Conservation (phyloP, 306 rosid species). For the Prunus mongolica region DNA sequence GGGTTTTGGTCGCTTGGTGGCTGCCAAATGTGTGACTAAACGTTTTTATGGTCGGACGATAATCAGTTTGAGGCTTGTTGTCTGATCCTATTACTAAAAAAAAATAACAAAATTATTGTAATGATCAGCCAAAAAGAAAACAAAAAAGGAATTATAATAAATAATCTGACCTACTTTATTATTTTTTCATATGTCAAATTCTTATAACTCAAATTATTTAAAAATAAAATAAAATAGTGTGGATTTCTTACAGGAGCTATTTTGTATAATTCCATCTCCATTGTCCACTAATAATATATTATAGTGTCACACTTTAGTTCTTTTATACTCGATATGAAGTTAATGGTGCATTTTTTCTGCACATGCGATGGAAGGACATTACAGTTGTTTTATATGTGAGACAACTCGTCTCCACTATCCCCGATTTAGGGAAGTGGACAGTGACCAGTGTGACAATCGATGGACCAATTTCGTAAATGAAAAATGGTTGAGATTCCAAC, state of each 20-base stretch:
- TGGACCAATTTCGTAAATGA: too few species aligned
- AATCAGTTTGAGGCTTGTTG: neutral
- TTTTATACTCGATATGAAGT: neutral
- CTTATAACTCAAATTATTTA: too few species aligned
- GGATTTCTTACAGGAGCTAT: neutral
- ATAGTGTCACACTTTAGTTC: neutral
- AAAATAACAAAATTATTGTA: neutral
- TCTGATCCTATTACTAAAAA: neutral
- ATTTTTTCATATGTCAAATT: too few species aligned
- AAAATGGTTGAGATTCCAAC: too few species aligned
- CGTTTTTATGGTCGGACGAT: neutral
- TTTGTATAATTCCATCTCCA: neutral
- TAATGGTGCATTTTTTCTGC: neutral
- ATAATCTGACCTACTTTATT: neutral
- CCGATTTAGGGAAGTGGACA: neutral
- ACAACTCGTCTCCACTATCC: neutral
- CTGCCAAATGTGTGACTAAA: neutral
- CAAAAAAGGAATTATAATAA: too few species aligned
- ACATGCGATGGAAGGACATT: neutral
- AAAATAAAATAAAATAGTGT: too few species aligned
- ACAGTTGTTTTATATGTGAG: neutral
- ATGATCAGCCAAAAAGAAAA: neutral
- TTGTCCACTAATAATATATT: neutral
- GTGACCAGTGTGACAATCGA: neutral
- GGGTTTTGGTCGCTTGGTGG: neutral